phyloP scores from a whole-genome alignment of 2,329 filamentous ascomycete genomes.

The Bipolaris bicolor region DNA sequence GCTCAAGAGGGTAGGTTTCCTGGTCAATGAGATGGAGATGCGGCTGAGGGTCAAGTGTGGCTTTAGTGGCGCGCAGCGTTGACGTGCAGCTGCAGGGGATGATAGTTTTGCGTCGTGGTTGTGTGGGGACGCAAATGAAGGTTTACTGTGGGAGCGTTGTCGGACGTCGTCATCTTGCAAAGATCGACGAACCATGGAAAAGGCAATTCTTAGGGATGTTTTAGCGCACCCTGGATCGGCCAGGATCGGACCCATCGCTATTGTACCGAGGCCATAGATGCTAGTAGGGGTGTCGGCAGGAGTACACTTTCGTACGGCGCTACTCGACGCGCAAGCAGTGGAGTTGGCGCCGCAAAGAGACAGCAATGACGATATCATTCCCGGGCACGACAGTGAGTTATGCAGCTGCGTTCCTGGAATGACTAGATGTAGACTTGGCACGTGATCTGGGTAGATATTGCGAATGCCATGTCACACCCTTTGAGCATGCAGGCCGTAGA shows the following conservation, averaged over 20 bases:
- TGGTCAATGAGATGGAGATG: slow-evolving; percentile 8
- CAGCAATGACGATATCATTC: slow-evolving; percentile 9
- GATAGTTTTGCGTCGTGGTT: not conserved
- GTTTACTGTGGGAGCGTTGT: slow-evolving; percentile 1
- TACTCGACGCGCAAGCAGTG: slow-evolving; percentile 16
- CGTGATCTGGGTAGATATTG: slow-evolving; percentile 4
- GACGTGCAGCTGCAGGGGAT: slow-evolving; percentile 14
- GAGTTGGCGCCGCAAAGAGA: not conserved
- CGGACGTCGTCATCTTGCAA: slow-evolving; percentile 8
- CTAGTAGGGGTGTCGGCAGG: slow-evolving; percentile 10
- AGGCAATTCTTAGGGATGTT: slow-evolving; percentile 5
- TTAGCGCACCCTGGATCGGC: slow-evolving; percentile 9
- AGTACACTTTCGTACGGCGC: slow-evolving; percentile 7
- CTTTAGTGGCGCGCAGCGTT: not conserved
- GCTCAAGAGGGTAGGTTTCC: slow-evolving; percentile 13
- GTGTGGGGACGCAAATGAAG: not conserved
- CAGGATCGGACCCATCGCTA: slow-evolving; percentile 10
- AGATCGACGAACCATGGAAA: slow-evolving; percentile 17
- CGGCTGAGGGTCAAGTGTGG: slow-evolving; percentile 1
- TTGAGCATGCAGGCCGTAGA: not conserved
- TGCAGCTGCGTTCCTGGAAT: slow-evolving; percentile 8
- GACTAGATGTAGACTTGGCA: not conserved
- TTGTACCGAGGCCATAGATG: slow-evolving; percentile 10
- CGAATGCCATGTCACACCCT: not conserved
- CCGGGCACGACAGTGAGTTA: not conserved